These are phyloP conservation scores for Ophiostoma populinum DNA, from an alignment of 2,329 filamentous ascomycete species.

Conservation along the genomic window DNA sequence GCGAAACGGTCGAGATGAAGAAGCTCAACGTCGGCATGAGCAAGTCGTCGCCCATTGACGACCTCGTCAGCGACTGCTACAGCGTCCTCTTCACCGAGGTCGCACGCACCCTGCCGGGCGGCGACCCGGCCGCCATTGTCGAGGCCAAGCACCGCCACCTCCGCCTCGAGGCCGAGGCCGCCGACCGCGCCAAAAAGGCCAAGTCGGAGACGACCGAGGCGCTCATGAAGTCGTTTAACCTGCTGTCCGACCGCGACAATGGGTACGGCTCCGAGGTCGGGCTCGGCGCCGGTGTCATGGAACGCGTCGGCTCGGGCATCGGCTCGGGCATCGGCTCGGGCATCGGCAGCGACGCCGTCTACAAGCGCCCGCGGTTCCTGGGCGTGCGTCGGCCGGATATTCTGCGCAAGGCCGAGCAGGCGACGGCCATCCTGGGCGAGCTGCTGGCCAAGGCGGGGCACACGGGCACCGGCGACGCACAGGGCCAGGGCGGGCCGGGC, in stretches of 20 bases:
- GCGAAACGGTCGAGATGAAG: constrained; percentile 40
- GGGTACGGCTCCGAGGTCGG: constrained; percentile 11
- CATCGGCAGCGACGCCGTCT: constrained; percentile 18
- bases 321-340: too few relatives aligned
- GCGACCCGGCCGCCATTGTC: constrained; percentile 28
- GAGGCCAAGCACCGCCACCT: constrained; percentile 23
- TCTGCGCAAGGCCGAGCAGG: constrained; percentile 43
- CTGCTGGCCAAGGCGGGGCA: constrained; percentile 22
- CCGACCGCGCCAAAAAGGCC: constrained; percentile 12
- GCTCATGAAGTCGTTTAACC: constrained; percentile 12
- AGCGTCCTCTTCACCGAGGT: constrained; percentile 56
- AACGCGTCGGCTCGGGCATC: too few relatives aligned
- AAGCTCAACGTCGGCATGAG: constrained; percentile 73
- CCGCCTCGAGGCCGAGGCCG: constrained; percentile 17
- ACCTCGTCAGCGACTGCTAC: constrained; percentile 85
- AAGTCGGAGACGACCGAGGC: constrained; percentile 10
- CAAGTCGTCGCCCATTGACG: constrained; percentile 73
- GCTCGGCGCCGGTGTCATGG: too few relatives aligned
- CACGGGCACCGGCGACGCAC: constrained; percentile 10
- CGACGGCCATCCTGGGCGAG: constrained; percentile 32
- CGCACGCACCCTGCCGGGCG: constrained; percentile 37
- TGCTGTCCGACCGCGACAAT: constrained; percentile 6
- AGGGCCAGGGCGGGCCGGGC: not conserved
- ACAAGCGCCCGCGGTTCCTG: constrained; percentile 21
- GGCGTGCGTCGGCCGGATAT: constrained; percentile 39